phyloP scores from a whole-genome alignment of 495 filamentous ascomycete genomes.

The Neurospora hispaniola region DNA sequence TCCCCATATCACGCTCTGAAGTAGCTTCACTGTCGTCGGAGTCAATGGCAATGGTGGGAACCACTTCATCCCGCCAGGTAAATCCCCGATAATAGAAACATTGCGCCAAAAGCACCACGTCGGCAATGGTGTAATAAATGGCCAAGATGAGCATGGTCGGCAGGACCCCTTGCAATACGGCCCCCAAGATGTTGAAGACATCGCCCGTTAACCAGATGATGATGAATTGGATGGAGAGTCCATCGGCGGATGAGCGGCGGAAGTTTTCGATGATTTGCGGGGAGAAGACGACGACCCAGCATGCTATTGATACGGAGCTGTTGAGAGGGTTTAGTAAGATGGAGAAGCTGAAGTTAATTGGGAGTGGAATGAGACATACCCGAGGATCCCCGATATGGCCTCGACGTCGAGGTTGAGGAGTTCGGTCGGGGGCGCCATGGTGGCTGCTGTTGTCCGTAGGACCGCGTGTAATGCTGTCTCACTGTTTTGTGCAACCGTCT shows the following conservation, averaged over 20 bases:
- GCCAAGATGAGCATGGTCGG: conserved; percentile 95
- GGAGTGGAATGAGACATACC: conserved; percentile 37
- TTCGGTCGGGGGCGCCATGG: conserved; percentile 61
- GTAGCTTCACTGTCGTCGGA: neutral
- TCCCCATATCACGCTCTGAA: neutral
- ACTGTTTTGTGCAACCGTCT: neutral
- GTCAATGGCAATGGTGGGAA: conserved; percentile 1
- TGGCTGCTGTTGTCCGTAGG: neutral
- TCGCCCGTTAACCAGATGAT: conserved; percentile 86
- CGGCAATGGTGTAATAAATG: conserved; percentile 89
- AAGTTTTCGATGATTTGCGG: conserved; percentile 97
- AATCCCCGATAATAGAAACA: conserved; percentile 93
- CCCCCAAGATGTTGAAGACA: conserved; percentile 93
- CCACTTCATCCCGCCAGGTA: conserved; percentile 49
- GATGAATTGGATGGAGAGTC: conserved; percentile 81
- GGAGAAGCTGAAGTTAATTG: neutral
- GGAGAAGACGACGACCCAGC: conserved; percentile 96
- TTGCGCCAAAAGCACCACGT: conserved; percentile 76
- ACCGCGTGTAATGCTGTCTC: neutral
- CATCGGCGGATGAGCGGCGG: conserved; percentile 73
- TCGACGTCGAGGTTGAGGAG: conserved; percentile 67
- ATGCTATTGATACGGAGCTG: conserved; percentile 89
- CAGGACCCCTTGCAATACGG: conserved; percentile 83
- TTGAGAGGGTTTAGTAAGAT: neutral
- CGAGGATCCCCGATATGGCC: conserved; percentile 81